Evolutionary conservation across 1,284 basidiomycete species (phyloP).

Genomic region (Ceratobasidium sp.): DNA sequence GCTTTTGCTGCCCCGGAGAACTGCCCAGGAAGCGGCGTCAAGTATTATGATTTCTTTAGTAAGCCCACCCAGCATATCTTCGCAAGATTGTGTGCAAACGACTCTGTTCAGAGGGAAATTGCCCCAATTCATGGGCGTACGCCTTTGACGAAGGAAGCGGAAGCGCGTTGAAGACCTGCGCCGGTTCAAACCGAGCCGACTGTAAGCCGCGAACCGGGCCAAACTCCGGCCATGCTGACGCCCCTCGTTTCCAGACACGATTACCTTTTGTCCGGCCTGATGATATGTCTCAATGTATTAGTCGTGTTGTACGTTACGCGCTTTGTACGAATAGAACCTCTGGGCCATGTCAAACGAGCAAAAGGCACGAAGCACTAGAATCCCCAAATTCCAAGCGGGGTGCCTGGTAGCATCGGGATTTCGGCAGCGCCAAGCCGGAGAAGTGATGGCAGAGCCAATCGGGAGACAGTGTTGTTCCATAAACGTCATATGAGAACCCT

Average conservation of each 20-base stretch:
- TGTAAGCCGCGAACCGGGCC: conserved; percentile 17
- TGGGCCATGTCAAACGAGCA: background rate
- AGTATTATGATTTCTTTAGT: conserved; percentile 54
- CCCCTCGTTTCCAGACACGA: conserved; percentile 41
- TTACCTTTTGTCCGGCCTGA: conserved; percentile 48
- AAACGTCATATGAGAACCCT: background rate
- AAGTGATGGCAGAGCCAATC: background rate
- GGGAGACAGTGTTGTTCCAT: background rate
- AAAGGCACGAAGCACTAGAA: background rate
- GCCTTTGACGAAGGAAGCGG: conserved; percentile 48
- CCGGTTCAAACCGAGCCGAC: conserved; percentile 30
- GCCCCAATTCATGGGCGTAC: conserved; percentile 41
- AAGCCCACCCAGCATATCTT: background rate
- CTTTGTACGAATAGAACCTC: conserved; percentile 9
- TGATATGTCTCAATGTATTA: too few species aligned
- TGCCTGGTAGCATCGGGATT: background rate
- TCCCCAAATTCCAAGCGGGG: background rate
- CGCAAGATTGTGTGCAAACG: background rate
- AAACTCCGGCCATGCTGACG: background rate
- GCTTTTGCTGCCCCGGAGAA: conserved; percentile 11
- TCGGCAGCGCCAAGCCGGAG: conserved; percentile 5
- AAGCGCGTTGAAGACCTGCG: conserved; percentile 39
- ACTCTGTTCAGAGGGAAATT: conserved; percentile 35
- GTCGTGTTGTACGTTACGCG: background rate
- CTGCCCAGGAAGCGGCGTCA: conserved; percentile 34